Conservation (phyloP, 768 basidiomycete species). For the Inosperma sp. region DNA sequence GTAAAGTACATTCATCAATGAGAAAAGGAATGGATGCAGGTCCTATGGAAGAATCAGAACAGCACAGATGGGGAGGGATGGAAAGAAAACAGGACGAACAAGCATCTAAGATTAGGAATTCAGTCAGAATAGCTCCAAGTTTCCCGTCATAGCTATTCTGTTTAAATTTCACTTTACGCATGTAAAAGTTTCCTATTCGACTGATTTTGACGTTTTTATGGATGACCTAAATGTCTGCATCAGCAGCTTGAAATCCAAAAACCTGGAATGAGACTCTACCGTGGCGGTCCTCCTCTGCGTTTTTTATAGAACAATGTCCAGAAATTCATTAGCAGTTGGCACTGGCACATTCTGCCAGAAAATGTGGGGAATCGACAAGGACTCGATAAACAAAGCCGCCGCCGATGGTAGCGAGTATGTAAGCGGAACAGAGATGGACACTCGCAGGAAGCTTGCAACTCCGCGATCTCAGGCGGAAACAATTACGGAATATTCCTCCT, state of each 20-base stretch:
- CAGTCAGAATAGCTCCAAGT: conserved; percentile 84
- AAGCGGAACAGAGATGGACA: too few relatives aligned
- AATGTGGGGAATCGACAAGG: too few relatives aligned
- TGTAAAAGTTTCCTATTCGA: conserved; percentile 95
- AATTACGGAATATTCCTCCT: too few relatives aligned
- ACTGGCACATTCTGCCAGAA: conserved; percentile 86
- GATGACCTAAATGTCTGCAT: conserved; percentile 60
- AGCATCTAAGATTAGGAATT: conserved; percentile 97
- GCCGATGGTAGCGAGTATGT: too few relatives aligned
- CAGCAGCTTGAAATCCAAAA: neutral
- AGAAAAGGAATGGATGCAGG: too few relatives aligned
- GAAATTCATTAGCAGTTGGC: conserved; percentile 89
- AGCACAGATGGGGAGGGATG: too few relatives aligned
- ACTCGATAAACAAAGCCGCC: too few relatives aligned
- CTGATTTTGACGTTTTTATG: conserved; percentile 99
- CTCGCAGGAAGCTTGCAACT: too few relatives aligned
- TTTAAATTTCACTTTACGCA: conserved; percentile 99
- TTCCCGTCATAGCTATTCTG: conserved; percentile 97
- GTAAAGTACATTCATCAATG: too few relatives aligned
- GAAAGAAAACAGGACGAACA: conserved; percentile 34
- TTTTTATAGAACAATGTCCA: conserved; percentile 90
- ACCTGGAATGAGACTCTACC: conserved; percentile 42
- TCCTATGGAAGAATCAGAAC: too few relatives aligned
- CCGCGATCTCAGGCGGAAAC: too few relatives aligned
- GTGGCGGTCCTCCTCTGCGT: conserved; percentile 98